phyloP scores from a whole-genome alignment of 345 rosid genomes.

The Laguncularia racemosa region DNA sequence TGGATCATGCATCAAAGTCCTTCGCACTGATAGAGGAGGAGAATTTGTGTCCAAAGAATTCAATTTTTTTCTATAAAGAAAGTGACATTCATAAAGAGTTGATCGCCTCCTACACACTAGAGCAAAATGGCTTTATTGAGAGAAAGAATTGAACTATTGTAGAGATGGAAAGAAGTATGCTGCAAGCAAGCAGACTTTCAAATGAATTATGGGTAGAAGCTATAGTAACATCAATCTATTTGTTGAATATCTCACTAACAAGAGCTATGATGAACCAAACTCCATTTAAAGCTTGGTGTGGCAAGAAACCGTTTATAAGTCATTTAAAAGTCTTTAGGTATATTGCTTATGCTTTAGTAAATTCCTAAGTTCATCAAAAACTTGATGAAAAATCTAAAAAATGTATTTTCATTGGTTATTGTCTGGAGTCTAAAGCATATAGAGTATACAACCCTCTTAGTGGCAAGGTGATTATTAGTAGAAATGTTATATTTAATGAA shows the following conservation, averaged over 20 bases:
- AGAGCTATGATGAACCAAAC: too few species aligned
- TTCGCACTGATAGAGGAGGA: too few species aligned
- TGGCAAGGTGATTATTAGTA: neutral
- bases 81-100: neutral
- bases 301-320: neutral
- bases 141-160: neutral
- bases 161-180: slow-evolving; percentile 1
- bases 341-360: neutral
- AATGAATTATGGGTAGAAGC: too few species aligned
- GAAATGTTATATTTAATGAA: neutral
- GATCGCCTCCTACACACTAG: neutral
- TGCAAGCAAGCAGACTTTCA: too few species aligned
- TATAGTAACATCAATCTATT: too few species aligned
- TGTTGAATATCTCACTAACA: too few species aligned
- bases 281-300: neutral
- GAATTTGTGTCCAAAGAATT: too few species aligned
- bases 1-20: too few species aligned
- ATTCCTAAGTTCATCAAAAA: too few species aligned
- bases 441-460: neutral
- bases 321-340: neutral
- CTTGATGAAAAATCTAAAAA: too few species aligned
- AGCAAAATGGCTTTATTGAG: neutral
- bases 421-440: neutral
- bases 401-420: too few species aligned
- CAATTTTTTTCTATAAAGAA: too few species aligned